A percentile compares a stretch with the other conserved stretches of the same genome.
Evolutionary conservation across 2,329 filamentous ascomycete genomes (phyloP).

Genomic region (Colletotrichum coccodes): DNA sequence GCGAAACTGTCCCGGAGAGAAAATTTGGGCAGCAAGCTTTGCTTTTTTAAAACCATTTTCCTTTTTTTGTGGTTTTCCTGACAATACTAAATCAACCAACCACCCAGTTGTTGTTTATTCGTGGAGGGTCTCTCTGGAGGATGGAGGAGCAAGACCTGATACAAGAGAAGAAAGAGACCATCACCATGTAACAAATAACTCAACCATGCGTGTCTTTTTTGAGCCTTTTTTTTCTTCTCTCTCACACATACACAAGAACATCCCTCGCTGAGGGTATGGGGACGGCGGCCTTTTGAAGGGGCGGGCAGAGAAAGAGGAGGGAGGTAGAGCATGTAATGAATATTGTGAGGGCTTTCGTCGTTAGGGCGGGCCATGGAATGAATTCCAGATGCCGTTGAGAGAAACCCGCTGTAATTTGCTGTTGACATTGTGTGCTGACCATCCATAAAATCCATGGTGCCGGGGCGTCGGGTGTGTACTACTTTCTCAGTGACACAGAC

Average conservation of each 20-base stretch:
- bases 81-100: slow-evolving; percentile 19
- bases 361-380: neutral
- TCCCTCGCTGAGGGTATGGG: neutral
- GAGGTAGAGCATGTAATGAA: slow-evolving; percentile 17
- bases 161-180: slow-evolving; percentile 24
- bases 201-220: slow-evolving; percentile 20
- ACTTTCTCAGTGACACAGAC: neutral
- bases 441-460: too few relatives aligned
- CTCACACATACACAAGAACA: neutral
- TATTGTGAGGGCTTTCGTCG: neutral
- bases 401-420: neutral
- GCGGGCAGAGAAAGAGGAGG: neutral
- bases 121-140: neutral
- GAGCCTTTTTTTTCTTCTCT: neutral
- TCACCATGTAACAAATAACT: slow-evolving; percentile 32
- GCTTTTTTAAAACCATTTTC: slow-evolving; percentile 19
- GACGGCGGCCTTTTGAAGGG: neutral
- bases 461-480: neutral
- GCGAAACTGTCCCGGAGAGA: slow-evolving; percentile 16
- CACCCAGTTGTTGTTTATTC: slow-evolving; percentile 25
- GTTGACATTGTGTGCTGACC: neutral
- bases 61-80: slow-evolving; percentile 15
- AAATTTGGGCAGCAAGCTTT: slow-evolving; percentile 22
- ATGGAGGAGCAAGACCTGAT: slow-evolving; percentile 7
- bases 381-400: slow-evolving; percentile 3